Evolutionary conservation across 129 eudicot species (phyloP), one percentile per base, ranked within the genome.

Genomic region (Tanacetum coccineum): DNA sequence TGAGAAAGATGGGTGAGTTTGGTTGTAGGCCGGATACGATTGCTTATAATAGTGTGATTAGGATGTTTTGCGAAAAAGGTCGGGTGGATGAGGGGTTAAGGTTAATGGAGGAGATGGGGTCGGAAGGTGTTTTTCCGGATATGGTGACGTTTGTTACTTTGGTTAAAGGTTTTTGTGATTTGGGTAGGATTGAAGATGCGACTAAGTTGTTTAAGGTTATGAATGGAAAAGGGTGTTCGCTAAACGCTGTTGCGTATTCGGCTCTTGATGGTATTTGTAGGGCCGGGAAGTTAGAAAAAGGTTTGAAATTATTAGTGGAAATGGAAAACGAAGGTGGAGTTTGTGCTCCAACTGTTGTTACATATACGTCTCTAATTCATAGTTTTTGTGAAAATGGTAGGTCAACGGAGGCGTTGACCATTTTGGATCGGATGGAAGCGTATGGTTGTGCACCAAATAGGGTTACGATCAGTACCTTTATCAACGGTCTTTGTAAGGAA

Each of bases 151-250:
- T 85, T 79, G 79, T 79, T 50, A 52, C 83, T 0, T 73, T 86
- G 74, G 78, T 86, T 76, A 92, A 92, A 58, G 88, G 91, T 28
- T 76, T 85, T 62, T 82, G 90, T 46, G 87, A 84, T 76, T 80
- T 51, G 55, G 98, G 96, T 54, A 81, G 83, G 70, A 56, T 92
- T 21, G 81, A 84, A 65, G 91, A 88, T 39, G 96, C 95, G 71
- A 76, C 70, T 67, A 75, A 62, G 32, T 68, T 88, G 74, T 63
- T 85, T 61, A 84, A 82, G 80, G 74, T 45, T 62, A 75, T 86
- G 84, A 84, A 67, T 57, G 58, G 56, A 30, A 84, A 76, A 63
- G 89, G 91, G 12, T 88, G 91, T 42, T 57, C 71, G 9, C 85
- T 83, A 3, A 88, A 88, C 67, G 70, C 79, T 21, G 95, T 88